These are phyloP conservation scores for Myxozyma neotropica DNA, from an alignment of 805 yeast species.

Conservation along the genomic window DNA sequence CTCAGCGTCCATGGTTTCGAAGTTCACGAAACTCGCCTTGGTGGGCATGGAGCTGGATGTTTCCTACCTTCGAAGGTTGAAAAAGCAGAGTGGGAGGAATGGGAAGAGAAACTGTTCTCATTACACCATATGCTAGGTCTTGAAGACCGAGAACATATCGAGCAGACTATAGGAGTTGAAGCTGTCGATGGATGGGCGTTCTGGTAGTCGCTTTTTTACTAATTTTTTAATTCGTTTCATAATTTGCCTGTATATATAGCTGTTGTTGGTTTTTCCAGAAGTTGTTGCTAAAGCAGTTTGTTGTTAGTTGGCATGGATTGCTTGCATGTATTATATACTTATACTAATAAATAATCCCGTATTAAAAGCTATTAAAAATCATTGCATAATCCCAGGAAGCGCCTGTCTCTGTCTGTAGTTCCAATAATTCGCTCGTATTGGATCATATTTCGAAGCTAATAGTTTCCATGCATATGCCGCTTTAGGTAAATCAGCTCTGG, in stretches of 20 bases:
- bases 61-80: slow-evolving; percentile 36
- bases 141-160: slow-evolving; percentile 52
- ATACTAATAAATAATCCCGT: neutral
- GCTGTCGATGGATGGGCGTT: slow-evolving; percentile 55
- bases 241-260: neutral
- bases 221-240: neutral
- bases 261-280: neutral
- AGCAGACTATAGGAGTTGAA: slow-evolving; percentile 51
- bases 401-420: slow-evolving; percentile 21
- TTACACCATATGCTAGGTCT: slow-evolving; percentile 46
- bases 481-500: slow-evolving; percentile 36
- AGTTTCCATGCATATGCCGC: slow-evolving; percentile 53
- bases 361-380: neutral
- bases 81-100: slow-evolving; percentile 27
- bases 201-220: slow-evolving; percentile 50
- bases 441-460: slow-evolving; percentile 59
- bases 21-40: slow-evolving; percentile 76
- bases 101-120: slow-evolving; percentile 32
- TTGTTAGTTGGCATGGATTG: no score
- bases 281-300: no score
- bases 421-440: slow-evolving; percentile 68
- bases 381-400: neutral
- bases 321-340: neutral
- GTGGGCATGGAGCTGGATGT: slow-evolving; percentile 85
- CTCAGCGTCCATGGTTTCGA: slow-evolving; percentile 60